These are phyloP conservation scores for Gloeostereum incarnatum DNA, from an alignment of 768 basidiomycete species.

Conservation along the genomic window DNA sequence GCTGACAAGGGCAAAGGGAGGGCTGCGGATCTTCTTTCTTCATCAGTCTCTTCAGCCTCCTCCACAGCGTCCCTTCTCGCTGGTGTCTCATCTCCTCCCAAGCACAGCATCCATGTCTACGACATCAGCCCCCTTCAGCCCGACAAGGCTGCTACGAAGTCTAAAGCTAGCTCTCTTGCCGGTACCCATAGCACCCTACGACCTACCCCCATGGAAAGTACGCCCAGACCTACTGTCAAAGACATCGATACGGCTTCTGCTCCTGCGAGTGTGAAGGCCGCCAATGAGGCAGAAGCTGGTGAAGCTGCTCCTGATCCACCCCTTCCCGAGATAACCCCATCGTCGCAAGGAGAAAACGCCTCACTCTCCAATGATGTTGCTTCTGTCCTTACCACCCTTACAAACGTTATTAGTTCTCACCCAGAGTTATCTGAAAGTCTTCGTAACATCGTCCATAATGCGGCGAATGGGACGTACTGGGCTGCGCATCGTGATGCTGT, in stretches of 20 bases:
- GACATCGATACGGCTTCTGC: slow-evolving; percentile 4
- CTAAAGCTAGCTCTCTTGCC: slow-evolving; percentile 5
- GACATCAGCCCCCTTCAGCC: slow-evolving; percentile 18
- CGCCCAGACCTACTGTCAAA: slow-evolving; percentile 18
- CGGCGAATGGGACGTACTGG: slow-evolving; percentile 64
- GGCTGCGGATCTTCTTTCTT: slow-evolving; percentile 19
- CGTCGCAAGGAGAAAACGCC: slow-evolving; percentile 17
- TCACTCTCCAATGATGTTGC: slow-evolving; percentile 62
- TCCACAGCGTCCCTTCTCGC: slow-evolving; percentile 31
- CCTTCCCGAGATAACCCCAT: slow-evolving; percentile 30
- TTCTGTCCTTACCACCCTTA: slow-evolving; percentile 45
- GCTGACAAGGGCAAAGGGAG: slow-evolving; percentile 43
- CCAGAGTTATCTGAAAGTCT: slow-evolving; percentile 66
- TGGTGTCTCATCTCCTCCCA: slow-evolving; percentile 32
- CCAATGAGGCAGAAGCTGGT: slow-evolving; percentile 5
- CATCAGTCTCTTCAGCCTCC: too few relatives aligned
- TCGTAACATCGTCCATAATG: slow-evolving; percentile 53
- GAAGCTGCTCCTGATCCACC: slow-evolving; percentile 33
- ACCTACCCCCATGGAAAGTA: slow-evolving; percentile 23
- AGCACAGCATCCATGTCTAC: slow-evolving; percentile 55
- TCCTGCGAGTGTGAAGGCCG: too few relatives aligned
- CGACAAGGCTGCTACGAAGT: slow-evolving; percentile 2
- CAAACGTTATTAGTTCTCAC: slow-evolving; percentile 47
- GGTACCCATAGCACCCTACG: too few relatives aligned
- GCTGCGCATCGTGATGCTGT: slow-evolving; percentile 48